Evolutionary conservation across 305 asterid species (phyloP).

Genomic region (Stenogyne calaminthoides): DNA sequence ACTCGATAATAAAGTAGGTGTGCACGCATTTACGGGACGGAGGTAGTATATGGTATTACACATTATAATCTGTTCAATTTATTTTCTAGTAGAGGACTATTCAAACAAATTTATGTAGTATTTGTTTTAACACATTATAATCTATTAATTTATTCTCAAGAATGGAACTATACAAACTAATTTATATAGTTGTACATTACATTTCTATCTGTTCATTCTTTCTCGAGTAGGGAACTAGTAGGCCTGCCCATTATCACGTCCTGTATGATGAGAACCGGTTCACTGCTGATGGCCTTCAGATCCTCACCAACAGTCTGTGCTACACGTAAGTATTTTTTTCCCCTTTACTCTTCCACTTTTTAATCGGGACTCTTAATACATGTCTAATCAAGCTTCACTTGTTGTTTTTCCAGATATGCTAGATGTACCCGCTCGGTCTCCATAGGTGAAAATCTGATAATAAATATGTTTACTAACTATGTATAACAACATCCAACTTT

Average conservation of each 20-base stretch:
- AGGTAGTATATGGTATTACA: no score
- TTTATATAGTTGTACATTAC: not conserved
- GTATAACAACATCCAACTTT: no score
- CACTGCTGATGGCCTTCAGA: constrained; percentile 67
- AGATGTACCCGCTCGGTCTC: constrained; percentile 88
- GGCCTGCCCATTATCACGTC: constrained; percentile 87
- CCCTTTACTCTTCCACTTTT: no score
- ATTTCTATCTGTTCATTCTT: not conserved
- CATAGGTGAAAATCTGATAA: constrained; percentile 47
- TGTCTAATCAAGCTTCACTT: not conserved
- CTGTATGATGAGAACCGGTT: constrained; percentile 70
- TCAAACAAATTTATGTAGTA: no score
- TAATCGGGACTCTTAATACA: not conserved
- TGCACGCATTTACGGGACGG: no score
- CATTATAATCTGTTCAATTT: no score
- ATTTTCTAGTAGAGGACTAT: no score
- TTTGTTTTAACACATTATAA: no score
- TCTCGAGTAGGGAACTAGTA: constrained; percentile 71
- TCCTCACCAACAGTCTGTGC: constrained; percentile 65
- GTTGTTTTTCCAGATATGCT: constrained; percentile 55
- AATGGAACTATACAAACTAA: no score
- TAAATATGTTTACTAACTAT: no score
- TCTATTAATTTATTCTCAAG: no score
- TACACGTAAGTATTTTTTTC: constrained; percentile 56
- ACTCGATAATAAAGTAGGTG: no score